Evolutionary conservation across 1,284 basidiomycete genomes (phyloP).

Genomic region (Ustilago hordei): DNA sequence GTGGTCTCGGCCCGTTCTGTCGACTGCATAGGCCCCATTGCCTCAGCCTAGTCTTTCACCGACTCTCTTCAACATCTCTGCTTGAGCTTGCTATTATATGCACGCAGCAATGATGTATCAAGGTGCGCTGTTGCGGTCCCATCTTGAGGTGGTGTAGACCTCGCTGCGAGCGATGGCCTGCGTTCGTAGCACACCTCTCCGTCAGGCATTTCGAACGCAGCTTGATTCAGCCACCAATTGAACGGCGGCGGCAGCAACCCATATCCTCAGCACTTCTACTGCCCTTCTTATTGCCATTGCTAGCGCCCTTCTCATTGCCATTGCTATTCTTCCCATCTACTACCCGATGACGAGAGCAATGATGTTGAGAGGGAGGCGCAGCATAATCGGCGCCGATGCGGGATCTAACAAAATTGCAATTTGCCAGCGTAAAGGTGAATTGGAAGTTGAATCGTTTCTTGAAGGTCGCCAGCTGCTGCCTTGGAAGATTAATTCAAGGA

Average conservation of each 20-base stretch:
- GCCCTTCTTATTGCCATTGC: not conserved
- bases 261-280: not conserved
- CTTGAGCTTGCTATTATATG: too few species aligned
- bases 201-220: not conserved
- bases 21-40: not conserved
- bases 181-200: too few species aligned
- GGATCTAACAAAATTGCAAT: conserved; percentile 12
- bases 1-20: not conserved
- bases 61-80: too few species aligned
- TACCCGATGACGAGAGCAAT: not conserved
- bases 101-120: too few species aligned
- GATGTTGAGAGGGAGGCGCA: not conserved
- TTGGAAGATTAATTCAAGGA: not conserved
- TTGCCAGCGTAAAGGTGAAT: not conserved
- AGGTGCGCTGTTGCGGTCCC: too few species aligned
- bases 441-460: conserved; percentile 9
- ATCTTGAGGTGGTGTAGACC: too few species aligned
- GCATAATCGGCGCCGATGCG: not conserved
- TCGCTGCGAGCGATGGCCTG: too few species aligned
- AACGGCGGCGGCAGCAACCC: too few species aligned
- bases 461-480: conserved; percentile 4
- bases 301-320: not conserved
- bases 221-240: too few species aligned
- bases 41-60: too few species aligned
- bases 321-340: not conserved